These are phyloP conservation scores for Populus alba DNA, from an alignment of 345 rosid species.

Conservation along the genomic window DNA sequence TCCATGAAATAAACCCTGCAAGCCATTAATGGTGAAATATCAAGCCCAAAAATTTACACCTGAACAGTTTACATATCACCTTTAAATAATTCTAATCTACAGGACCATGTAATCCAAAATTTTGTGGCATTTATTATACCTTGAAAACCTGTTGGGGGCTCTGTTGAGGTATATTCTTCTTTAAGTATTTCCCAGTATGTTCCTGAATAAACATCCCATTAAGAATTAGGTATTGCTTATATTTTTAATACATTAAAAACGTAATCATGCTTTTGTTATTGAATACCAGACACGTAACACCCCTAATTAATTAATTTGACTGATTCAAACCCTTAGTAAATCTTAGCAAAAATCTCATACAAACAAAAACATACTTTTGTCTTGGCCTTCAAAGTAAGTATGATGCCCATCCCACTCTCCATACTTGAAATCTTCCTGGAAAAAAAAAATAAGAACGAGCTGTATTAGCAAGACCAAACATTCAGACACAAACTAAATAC, in stretches of 20 bases:
- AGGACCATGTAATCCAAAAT: not conserved
- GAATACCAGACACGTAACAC: not conserved
- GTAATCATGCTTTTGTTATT: not conserved
- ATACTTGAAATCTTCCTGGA: constrained; percentile 80
- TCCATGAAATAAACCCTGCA: constrained; percentile 74
- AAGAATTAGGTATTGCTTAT: not conserved
- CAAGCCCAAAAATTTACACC: not conserved
- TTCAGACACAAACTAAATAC: not conserved
- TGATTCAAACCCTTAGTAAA: too few relatives aligned
- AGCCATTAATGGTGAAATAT: not conserved
- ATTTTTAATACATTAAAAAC: too few relatives aligned
- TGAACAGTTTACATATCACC: not conserved
- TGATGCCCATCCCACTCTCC: constrained; percentile 83
- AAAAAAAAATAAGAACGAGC: not conserved
- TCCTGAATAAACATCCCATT: constrained; percentile 25
- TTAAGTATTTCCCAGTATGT: constrained; percentile 69
- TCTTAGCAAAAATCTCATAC: too few relatives aligned
- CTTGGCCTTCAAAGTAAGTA: constrained; percentile 64
- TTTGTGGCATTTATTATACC: constrained; percentile 31
- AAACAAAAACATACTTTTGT: constrained; percentile 26
- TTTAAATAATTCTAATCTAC: not conserved
- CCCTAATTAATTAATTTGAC: too few relatives aligned
- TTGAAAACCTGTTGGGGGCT: constrained; percentile 77
- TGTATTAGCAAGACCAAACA: not conserved
- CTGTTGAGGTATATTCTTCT: constrained; percentile 59